Evolutionary conservation across 305 asterid species (phyloP).

Genomic region (Ilex paraguariensis): DNA sequence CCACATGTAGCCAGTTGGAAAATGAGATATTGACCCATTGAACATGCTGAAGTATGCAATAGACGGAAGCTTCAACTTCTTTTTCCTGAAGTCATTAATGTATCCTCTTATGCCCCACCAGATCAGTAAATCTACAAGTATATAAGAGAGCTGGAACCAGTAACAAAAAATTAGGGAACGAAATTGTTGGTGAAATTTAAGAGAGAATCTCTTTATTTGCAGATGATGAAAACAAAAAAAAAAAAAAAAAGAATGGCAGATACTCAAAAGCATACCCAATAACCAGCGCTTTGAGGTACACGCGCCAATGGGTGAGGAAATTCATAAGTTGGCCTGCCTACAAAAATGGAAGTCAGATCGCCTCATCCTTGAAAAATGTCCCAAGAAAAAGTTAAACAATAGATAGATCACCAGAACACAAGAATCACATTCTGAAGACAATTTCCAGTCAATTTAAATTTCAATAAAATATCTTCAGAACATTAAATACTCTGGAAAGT

Average conservation of each 20-base stretch:
- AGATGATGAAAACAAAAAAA: too few relatives aligned
- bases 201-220: too few relatives aligned
- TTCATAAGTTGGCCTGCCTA: slow-evolving; percentile 91
- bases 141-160: slow-evolving; percentile 76
- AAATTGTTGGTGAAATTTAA: slow-evolving; percentile 3
- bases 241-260: slow-evolving; percentile 8
- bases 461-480: too few relatives aligned
- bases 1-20: slow-evolving; percentile 99
- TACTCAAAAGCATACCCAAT: slow-evolving; percentile 66
- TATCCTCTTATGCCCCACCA: slow-evolving; percentile 98
- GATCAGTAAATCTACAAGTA: slow-evolving; percentile 90
- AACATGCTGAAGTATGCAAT: slow-evolving; percentile 93
- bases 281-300: slow-evolving; percentile 96
- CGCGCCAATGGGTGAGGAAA: slow-evolving; percentile 99
- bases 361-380: slow-evolving; percentile 3
- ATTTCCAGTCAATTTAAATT: too few relatives aligned
- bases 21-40: slow-evolving; percentile 91
- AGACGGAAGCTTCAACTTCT: slow-evolving; percentile 88
- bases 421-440: too few relatives aligned
- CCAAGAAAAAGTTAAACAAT: too few relatives aligned
- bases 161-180: slow-evolving; percentile 17
- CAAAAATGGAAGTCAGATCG: slow-evolving; percentile 25
- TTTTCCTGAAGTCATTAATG: slow-evolving; percentile 87
- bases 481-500: too few relatives aligned
- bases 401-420: too few relatives aligned